phyloP scores from a whole-genome alignment of 352 stramenopile genomes.

The Phytophthora citrophthora region DNA sequence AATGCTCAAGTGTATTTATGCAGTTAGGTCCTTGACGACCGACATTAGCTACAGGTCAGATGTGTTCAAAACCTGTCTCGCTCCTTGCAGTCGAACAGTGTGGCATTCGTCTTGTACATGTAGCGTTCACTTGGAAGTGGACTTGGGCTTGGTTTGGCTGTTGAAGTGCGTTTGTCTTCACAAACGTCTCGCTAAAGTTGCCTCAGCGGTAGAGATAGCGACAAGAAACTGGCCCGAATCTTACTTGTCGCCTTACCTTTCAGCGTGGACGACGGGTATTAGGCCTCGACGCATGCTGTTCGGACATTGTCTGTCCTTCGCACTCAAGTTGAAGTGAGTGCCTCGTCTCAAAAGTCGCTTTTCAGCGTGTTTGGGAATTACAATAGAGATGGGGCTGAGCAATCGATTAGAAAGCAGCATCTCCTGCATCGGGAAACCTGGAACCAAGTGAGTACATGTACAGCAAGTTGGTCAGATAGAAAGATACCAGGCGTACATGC shows the following conservation, averaged over 20 bases:
- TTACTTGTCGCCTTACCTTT: neutral
- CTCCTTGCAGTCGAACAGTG: neutral
- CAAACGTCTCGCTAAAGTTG: constrained; percentile 3
- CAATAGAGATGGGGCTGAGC: constrained; percentile 1
- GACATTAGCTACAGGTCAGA: constrained; percentile 1
- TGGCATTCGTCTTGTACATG: constrained; percentile 1
- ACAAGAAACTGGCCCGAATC: neutral
- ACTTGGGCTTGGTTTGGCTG: neutral
- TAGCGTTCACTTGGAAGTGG: neutral
- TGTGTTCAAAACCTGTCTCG: constrained; percentile 1
- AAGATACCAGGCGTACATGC: neutral
- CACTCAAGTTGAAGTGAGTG: constrained; percentile 6
- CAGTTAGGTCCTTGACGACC: constrained; percentile 15
- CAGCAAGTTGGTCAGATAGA: constrained; percentile 1
- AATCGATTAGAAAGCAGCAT: constrained; percentile 16
- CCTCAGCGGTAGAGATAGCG: neutral
- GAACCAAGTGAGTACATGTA: neutral
- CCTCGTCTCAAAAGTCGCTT: constrained; percentile 14
- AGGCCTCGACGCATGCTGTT: neutral
- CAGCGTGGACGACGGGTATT: neutral
- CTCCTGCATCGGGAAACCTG: constrained; percentile 26
- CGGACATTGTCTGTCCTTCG: too few relatives aligned
- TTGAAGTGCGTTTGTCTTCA: constrained; percentile 1
- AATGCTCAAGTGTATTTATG: constrained; percentile 35
- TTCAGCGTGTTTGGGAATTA: constrained; percentile 18